Evolutionary conservation across 78 protist genomes (phyloP), one percentile per base, ranked within the genome.

Genomic region (Dictyostelium intermedium): DNA sequence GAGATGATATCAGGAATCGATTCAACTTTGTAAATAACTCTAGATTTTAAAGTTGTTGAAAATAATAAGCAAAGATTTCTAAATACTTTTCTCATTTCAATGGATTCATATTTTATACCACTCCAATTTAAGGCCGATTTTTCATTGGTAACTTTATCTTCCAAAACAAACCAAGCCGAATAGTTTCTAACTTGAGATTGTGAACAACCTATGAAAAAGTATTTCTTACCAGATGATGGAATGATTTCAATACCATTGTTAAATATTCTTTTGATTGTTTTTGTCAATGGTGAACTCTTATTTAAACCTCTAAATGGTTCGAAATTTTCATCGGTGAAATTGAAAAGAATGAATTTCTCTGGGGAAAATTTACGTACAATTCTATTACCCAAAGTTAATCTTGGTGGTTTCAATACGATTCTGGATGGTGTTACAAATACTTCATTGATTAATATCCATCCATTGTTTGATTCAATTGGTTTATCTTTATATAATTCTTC

Each of bases 361-460:
- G 30, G 72, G n/a, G 39, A 37, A 8, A 39, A 5, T 45, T n/a
- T 63, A 34, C 94, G 61, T n/a, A 89, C 14, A 20, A 73, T 18
- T 32, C 94, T 20, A 35, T 80, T 80, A 1, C 87, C 63, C 0
- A 37, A 70, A 9, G 35, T 80, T n/a, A 69, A 43, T 18, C 41
- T 7, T 5, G 94, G 94, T 20, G 27, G 80, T n/a, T 69, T 13
- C 11, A 80, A 43, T 13, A 89, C 18, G 5, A 89, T 47, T 45
- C 94, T 37, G 1, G 83, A 43, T 5, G 94, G 94, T 47, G 94
- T 89, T 10, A 80, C 79, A 43, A 25, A 76, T 13, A 78, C 81
- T 45, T 43, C 73, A 35, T 63, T 87, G 0, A 78, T 30, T 5
- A 43, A 16, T 6, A 78, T 30, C 25, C 34, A 45, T 14, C 39